Base-by-base conservation (phyloP, 2,329 filamentous ascomycete species). In the Arthrobotrys entomopaga region DNA sequence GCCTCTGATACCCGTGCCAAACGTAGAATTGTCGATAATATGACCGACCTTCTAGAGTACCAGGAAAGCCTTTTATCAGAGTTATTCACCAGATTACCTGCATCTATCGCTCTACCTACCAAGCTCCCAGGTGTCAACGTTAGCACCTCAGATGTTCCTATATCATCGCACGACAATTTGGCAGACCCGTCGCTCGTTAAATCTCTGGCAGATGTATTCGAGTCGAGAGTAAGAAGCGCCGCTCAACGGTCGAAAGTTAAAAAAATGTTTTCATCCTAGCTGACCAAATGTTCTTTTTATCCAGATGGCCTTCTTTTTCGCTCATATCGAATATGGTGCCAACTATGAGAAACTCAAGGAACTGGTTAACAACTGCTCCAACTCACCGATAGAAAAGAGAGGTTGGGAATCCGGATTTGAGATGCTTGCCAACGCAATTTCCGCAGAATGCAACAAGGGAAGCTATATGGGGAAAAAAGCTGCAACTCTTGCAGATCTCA, bases 181-280 rank as follows among this genome's bases (percentile, higher is more conserved):
- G 69, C 69, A n/a, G 69, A 73, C 57, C 69, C 69, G 16, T 66
- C 69, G 16, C 61, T 73, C 40, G 69, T 73, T 58, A 73, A 73
- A 73, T 73, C 69, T 58, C 53, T 73, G 26, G 69, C 69, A 19
- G 69, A 73, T 48, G 63, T 73, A 49, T 73, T 73, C 24, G 69
- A 73, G 56, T 66, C 61, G 2, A 57, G 63, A 16, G 69, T 73
- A 63, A 50, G 69, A 10, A 34, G 5, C n/a, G n/a, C 20, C 46
- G 1, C 11, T 46, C 42, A 29, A n/a, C n/a, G n/a, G n/a, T n/a
- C n/a, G n/a, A n/a, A n/a, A 34, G 26, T 11, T 13, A 29, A 49
- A 46, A n/a, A 24, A 11, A 10, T 29, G 13, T 13, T 16, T 8
- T 13, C 19, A 19, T 26, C 7, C 11, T 11, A 57, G 34, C 26